phyloP scores from a whole-genome alignment of 441 rosid species.

The Croton laevigatus region DNA sequence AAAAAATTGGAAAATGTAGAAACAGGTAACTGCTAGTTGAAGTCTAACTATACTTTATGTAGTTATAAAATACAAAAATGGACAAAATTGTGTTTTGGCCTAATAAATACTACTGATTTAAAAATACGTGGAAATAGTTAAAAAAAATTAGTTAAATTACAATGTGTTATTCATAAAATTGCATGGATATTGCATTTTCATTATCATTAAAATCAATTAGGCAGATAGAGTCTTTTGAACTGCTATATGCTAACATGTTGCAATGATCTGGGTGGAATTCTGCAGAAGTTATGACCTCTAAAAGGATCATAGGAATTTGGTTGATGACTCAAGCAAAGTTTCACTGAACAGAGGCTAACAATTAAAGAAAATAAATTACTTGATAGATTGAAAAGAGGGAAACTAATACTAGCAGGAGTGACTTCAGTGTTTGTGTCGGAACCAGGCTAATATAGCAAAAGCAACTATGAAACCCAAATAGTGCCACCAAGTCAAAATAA shows the following conservation, averaged over 20 bases:
- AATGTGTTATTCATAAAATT: too few species aligned
- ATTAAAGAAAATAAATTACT: background rate
- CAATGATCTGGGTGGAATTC: conserved; percentile 96
- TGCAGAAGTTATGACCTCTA: conserved; percentile 99
- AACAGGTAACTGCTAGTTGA: too few species aligned
- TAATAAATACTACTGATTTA: too few species aligned
- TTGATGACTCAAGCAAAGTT: conserved; percentile 11
- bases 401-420: background rate
- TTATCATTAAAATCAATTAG: conserved; percentile 91
- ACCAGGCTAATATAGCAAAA: background rate
- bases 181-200: too few species aligned
- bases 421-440: background rate
- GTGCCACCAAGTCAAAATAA: too few species aligned
- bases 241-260: conserved; percentile 85
- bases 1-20: too few species aligned
- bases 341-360: conserved; percentile 8
- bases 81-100: too few species aligned
- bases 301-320: conserved; percentile 23
- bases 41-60: too few species aligned
- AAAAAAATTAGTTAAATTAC: too few species aligned
- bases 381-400: background rate
- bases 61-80: too few species aligned
- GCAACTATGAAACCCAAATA: too few species aligned
- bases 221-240: conserved; percentile 95
- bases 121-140: too few species aligned